These are phyloP conservation scores for Cyclostephanos invisitatus DNA, from an alignment of 108 stramenopile genomes.

Conservation along the genomic window DNA sequence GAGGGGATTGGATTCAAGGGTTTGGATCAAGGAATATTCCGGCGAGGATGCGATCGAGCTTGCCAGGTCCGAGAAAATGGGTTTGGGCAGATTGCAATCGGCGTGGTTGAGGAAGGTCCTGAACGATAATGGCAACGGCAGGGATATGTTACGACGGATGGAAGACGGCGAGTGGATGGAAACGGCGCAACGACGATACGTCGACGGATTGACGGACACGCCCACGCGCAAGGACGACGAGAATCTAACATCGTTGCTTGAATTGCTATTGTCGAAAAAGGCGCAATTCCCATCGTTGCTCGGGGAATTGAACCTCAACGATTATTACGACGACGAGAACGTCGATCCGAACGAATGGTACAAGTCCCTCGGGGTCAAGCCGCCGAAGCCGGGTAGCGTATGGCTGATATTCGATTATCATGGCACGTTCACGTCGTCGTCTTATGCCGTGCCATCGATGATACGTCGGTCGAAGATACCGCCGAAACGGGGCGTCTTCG, in stretches of 20 bases:
- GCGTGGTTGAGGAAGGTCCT: conserved; percentile 30
- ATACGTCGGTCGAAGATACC: conserved; percentile 55
- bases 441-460: conserved; percentile 54
- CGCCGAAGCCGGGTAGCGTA: conserved; percentile 63
- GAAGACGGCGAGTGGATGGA: conserved; percentile 63
- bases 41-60: conserved; percentile 57
- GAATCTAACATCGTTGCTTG: conserved; percentile 51
- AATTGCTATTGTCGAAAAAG: conserved; percentile 25
- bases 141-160: conserved; percentile 19
- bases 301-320: conserved; percentile 77
- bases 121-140: conserved; percentile 5
- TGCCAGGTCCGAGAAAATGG: conserved; percentile 52
- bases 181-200: conserved; percentile 50
- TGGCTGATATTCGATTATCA: conserved; percentile 86
- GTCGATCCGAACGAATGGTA: conserved; percentile 72
- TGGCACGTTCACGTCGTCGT: conserved; percentile 58
- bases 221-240: conserved; percentile 63
- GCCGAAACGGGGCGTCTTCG: conserved; percentile 67
- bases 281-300: conserved; percentile 65
- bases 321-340: conserved; percentile 63
- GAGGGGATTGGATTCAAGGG: conserved; percentile 67
- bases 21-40: conserved; percentile 78
- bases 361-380: conserved; percentile 63
- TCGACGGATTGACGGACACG: conserved; percentile 42
- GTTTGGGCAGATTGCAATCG: conserved; percentile 63